A percentile compares a stretch with the other conserved stretches of the same genome.
phyloP scores from a whole-genome alignment of 805 yeast genomes.

The Ogataea pignaliae region DNA sequence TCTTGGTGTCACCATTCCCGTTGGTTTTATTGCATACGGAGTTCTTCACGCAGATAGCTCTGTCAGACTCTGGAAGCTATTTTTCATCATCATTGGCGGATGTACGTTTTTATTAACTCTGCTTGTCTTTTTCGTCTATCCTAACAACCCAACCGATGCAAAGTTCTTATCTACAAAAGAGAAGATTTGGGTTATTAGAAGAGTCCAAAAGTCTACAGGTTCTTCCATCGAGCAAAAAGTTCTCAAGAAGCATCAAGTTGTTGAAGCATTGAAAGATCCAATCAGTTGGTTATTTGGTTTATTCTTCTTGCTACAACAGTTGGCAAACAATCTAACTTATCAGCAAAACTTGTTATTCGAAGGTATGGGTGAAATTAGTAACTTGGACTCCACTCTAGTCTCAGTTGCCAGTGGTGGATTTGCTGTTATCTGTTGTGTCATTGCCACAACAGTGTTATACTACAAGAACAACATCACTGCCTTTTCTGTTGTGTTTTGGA shows the following conservation, averaged over 20 bases:
- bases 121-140: conserved; percentile 39
- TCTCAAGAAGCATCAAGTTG: conserved; percentile 44
- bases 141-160: conserved; percentile 53
- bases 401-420: conserved; percentile 52
- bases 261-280: conserved; percentile 48
- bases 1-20: conserved; percentile 43
- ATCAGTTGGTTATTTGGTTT: conserved; percentile 39
- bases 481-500: conserved; percentile 20
- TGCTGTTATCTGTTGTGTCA: conserved; percentile 36
- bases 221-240: conserved; percentile 40
- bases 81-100: conserved; percentile 54
- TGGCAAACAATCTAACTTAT: conserved; percentile 50
- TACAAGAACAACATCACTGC: conserved; percentile 35
- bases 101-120: conserved; percentile 40
- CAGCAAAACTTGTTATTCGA: conserved; percentile 47
- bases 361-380: conserved; percentile 36
- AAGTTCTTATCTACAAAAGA: conserved; percentile 44
- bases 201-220: conserved; percentile 34
- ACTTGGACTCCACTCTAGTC: conserved; percentile 45
- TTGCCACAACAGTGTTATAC: conserved; percentile 33
- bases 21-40: conserved; percentile 36
- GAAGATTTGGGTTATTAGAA: conserved; percentile 45
- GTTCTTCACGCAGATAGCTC: conserved; percentile 26
- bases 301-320: conserved; percentile 40
- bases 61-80: conserved; percentile 45